phyloP scores from a whole-genome alignment of 106 monocot genomes.

The Alisma plantagoaquatica region DNA sequence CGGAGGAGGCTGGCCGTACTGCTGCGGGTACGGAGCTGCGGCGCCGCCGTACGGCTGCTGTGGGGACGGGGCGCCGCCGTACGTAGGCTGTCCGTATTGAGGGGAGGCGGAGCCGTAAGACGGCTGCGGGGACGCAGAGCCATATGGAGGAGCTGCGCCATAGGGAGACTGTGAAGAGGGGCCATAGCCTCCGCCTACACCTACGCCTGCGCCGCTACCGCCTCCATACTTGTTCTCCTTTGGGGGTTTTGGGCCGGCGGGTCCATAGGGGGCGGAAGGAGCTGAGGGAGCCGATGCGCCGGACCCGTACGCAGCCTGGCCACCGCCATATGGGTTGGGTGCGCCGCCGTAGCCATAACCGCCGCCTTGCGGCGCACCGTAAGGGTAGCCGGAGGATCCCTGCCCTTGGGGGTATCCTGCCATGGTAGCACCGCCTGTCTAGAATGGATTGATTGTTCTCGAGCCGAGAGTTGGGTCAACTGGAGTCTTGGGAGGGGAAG shows the following conservation, averaged over 20 bases:
- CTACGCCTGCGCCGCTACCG: background rate
- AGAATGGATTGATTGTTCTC: too few relatives aligned
- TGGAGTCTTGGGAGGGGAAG: too few relatives aligned
- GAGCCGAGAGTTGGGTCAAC: too few relatives aligned
- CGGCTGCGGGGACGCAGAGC: background rate
- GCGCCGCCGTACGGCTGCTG: conserved; percentile 4
- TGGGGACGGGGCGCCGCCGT: conserved; percentile 8
- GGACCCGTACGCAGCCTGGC: too few relatives aligned
- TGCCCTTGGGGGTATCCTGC: too few relatives aligned
- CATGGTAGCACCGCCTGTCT: too few relatives aligned
- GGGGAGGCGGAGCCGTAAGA: conserved; percentile 10
- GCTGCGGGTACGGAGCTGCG: background rate
- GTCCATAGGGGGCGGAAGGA: conserved; percentile 17
- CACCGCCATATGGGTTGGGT: too few relatives aligned
- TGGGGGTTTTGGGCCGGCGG: too few relatives aligned
- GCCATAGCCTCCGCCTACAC: background rate
- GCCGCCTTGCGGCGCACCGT: too few relatives aligned
- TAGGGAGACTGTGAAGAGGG: background rate
- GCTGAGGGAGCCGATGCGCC: too few relatives aligned
- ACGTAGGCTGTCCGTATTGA: conserved; percentile 37
- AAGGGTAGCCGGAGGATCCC: too few relatives aligned
- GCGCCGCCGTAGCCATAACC: too few relatives aligned
- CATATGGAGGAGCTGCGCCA: conserved; percentile 1
- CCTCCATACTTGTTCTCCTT: background rate
- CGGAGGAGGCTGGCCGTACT: background rate